Conservation (phyloP, 768 basidiomycete genomes). For the Trametes cingulata region DNA sequence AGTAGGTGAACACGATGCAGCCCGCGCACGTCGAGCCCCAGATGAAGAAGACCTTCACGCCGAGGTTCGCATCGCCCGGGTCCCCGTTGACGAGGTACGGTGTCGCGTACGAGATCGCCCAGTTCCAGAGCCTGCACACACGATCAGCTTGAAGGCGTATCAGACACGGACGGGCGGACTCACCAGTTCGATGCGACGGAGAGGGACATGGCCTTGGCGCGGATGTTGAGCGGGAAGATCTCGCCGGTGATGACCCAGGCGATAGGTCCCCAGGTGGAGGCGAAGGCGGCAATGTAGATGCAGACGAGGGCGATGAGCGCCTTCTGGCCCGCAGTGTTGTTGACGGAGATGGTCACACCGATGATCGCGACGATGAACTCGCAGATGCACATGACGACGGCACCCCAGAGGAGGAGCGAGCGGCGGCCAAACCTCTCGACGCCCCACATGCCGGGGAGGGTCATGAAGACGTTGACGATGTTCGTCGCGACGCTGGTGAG, state of each 20-base stretch:
- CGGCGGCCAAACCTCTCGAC: constrained; percentile 82
- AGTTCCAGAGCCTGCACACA: constrained; percentile 56
- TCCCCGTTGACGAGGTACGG: constrained; percentile 50
- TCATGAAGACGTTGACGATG: constrained; percentile 75
- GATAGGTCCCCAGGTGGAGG: constrained; percentile 68
- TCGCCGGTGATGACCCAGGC: constrained; percentile 65
- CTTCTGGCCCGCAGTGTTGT: constrained; percentile 53
- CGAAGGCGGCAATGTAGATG: constrained; percentile 42
- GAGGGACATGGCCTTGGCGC: constrained; percentile 77
- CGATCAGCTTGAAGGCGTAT: background rate
- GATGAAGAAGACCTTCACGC: constrained; percentile 83
- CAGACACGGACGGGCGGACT: background rate
- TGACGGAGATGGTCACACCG: constrained; percentile 44
- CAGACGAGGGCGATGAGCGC: constrained; percentile 55
- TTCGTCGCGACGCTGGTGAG: constrained; percentile 64
- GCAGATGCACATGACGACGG: constrained; percentile 78
- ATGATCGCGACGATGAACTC: constrained; percentile 75
- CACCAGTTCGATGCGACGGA: constrained; percentile 66
- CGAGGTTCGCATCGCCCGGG: constrained; percentile 55
- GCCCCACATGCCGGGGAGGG: constrained; percentile 73
- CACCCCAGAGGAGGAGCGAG: constrained; percentile 71
- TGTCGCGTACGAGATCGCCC: constrained; percentile 56
- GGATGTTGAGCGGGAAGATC: constrained; percentile 77
- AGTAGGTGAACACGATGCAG: constrained; percentile 76
- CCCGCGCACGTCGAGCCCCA: constrained; percentile 72